These are phyloP conservation scores for Vigna radiata DNA, from an alignment of 306 rosid genomes.

Conservation along the genomic window DNA sequence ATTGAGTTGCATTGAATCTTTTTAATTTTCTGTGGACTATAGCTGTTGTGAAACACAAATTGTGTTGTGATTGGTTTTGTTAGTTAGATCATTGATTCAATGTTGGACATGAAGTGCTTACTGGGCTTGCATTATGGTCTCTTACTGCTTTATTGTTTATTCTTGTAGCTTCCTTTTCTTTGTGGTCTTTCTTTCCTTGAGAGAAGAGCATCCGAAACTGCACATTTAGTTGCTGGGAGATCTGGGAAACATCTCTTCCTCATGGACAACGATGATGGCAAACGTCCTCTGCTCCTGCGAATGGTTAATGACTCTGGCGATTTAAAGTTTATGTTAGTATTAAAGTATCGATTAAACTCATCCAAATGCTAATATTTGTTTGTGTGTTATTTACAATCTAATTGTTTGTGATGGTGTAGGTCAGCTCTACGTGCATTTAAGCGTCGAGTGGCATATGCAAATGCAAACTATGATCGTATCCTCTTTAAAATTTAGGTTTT, in stretches of 20 bases:
- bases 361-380: constrained; percentile 32
- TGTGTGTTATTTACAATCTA: constrained; percentile 32
- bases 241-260: constrained; percentile 98
- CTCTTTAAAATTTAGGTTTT: constrained; percentile 46
- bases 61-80: constrained; percentile 1
- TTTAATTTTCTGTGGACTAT: neutral
- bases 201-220: constrained; percentile 89
- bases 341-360: constrained; percentile 23
- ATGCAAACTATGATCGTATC: constrained; percentile 94
- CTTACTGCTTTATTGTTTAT: constrained; percentile 29
- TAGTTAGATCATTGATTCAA: constrained; percentile 21
- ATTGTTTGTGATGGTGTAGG: constrained; percentile 56
- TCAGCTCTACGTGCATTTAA: constrained; percentile 82
- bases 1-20: constrained; percentile 4
- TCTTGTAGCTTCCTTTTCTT: constrained; percentile 80
- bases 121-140: constrained; percentile 25
- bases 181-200: constrained; percentile 95
- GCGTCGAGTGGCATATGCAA: constrained; percentile 97
- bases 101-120: constrained; percentile 5
- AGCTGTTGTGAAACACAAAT: neutral
- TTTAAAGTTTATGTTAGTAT: constrained; percentile 87
- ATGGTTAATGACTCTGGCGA: constrained; percentile 85
- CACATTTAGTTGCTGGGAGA: constrained; percentile 91
- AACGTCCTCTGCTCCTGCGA: constrained; percentile 84
- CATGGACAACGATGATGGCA: constrained; percentile 71